Conservation (phyloP, 306 rosid species). For the Prunus armeniaca region DNA sequence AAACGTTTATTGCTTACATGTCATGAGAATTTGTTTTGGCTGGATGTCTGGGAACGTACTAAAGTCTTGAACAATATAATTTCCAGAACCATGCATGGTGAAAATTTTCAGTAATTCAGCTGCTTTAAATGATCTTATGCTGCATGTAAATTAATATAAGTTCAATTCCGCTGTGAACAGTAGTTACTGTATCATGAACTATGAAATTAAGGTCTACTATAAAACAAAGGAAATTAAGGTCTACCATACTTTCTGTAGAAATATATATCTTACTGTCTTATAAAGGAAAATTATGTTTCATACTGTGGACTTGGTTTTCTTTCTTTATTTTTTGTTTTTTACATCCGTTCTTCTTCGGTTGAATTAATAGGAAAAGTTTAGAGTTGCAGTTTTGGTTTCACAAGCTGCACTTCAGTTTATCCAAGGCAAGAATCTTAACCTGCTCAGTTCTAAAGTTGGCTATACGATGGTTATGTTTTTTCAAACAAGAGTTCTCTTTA, state of each 20-base stretch:
- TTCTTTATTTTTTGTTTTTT: not conserved
- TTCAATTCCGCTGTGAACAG: not conserved
- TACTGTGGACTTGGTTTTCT: not conserved
- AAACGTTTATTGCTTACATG: not conserved
- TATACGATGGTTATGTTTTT: not conserved
- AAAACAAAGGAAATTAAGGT: not conserved
- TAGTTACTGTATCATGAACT: not conserved
- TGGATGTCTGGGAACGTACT: not conserved
- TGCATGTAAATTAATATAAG: not conserved
- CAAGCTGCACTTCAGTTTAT: slow-evolving; percentile 99
- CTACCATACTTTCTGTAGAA: not conserved
- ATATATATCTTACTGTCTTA: not conserved
- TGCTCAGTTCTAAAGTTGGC: not conserved
- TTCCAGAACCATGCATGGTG: not conserved
- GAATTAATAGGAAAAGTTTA: slow-evolving; percentile 80
- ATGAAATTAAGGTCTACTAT: not conserved
- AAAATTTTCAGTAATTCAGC: not conserved
- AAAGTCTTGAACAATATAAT: not conserved
- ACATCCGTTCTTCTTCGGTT: not conserved
- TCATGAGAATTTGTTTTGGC: not conserved
- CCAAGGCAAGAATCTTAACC: slow-evolving; percentile 55
- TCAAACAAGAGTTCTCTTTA: not conserved
- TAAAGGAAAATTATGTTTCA: not conserved
- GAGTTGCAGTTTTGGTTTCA: slow-evolving; percentile 98
- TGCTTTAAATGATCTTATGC: not conserved